phyloP scores from a whole-genome alignment of 805 yeast genomes.

The Phaffomyces antillensis region DNA sequence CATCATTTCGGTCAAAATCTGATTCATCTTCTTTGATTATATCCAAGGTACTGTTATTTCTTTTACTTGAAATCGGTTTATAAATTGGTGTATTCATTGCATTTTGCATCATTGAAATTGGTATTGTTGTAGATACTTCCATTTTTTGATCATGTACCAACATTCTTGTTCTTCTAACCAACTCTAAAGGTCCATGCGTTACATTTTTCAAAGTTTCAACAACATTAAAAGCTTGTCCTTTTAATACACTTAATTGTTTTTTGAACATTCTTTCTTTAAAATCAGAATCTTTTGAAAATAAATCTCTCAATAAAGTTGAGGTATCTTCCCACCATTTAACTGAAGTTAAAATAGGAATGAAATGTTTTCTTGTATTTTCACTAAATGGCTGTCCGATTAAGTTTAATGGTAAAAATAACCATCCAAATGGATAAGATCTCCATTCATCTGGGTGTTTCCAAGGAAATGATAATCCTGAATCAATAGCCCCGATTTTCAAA shows the following conservation, averaged over 20 bases:
- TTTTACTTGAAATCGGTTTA: background rate
- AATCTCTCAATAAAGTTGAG: constrained; percentile 35
- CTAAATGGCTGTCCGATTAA: constrained; percentile 66
- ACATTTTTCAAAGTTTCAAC: constrained; percentile 54
- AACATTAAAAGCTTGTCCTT: constrained; percentile 74
- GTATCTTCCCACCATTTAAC: constrained; percentile 67
- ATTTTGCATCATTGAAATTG: constrained; percentile 29
- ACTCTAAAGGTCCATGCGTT: constrained; percentile 60
- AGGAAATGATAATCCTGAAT: constrained; percentile 68
- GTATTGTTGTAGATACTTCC: constrained; percentile 44
- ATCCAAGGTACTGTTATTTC: background rate
- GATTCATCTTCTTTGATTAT: constrained; percentile 1
- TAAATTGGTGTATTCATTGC: constrained; percentile 38
- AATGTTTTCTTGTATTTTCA: constrained; percentile 45
- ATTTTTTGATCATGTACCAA: constrained; percentile 54
- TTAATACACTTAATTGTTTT: constrained; percentile 61
- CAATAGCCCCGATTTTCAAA: constrained; percentile 62
- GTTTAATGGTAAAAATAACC: constrained; percentile 61
- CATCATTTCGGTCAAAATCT: background rate
- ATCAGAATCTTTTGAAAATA: constrained; percentile 50
- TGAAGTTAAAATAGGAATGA: constrained; percentile 51
- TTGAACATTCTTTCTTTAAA: constrained; percentile 62
- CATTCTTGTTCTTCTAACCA: constrained; percentile 51
- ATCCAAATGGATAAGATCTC: constrained; percentile 74
- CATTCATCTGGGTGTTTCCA: constrained; percentile 83